A percentile compares a stretch with the other conserved stretches of the same genome.
These are phyloP conservation scores for Avena sativa DNA, from an alignment of 176 grass and related monocot species.

Conservation along the genomic window DNA sequence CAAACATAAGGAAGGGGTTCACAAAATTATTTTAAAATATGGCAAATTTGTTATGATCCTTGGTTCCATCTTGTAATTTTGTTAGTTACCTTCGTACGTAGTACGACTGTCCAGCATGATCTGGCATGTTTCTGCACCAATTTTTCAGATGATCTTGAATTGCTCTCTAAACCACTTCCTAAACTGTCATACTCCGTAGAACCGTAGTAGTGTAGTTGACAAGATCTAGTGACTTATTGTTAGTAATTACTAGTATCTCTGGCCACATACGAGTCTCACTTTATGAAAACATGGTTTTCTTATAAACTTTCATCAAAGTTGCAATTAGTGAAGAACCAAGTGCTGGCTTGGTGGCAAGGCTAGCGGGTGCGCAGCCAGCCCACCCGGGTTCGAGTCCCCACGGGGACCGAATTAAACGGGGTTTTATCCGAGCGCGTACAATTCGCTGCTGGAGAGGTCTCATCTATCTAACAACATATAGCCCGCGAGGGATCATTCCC, in stretches of 20 bases:
- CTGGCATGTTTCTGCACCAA: not conserved
- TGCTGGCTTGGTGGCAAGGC: too few relatives aligned
- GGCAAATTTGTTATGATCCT: not conserved
- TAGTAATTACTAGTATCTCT: not conserved
- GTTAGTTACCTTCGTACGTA: constrained; percentile 18
- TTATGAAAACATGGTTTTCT: constrained; percentile 17
- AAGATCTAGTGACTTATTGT: not conserved
- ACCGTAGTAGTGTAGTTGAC: not conserved
- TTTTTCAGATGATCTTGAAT: not conserved
- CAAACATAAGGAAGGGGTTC: constrained; percentile 23
- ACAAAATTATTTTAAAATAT: constrained; percentile 12
- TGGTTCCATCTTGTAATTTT: constrained; percentile 12
- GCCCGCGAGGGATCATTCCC: too few relatives aligned
- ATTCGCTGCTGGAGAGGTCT: too few relatives aligned
- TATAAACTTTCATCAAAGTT: constrained; percentile 5
- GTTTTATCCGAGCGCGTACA: too few relatives aligned
- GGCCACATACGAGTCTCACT: constrained; percentile 5
- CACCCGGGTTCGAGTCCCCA: too few relatives aligned
- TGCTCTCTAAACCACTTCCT: not conserved
- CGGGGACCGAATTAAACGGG: too few relatives aligned
- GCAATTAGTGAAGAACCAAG: not conserved
- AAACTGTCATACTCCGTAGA: not conserved
- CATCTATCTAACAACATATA: too few relatives aligned
- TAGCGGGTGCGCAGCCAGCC: too few relatives aligned
- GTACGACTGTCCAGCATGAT: not conserved